Conservation (phyloP, 805 yeast species). For the Kluyveromyces starmeri region DNA sequence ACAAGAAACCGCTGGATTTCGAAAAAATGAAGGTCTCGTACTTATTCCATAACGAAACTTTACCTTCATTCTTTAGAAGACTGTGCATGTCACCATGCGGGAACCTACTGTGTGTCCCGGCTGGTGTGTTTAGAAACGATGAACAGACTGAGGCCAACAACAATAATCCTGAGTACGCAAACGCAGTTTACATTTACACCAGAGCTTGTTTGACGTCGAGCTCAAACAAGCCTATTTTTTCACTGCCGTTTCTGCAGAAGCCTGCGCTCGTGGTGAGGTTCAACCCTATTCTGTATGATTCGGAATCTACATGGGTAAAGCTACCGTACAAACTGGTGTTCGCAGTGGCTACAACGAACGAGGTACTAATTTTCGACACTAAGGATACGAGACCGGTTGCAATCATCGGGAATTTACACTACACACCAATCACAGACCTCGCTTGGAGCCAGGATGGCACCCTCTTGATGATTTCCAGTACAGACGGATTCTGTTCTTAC, state of each 20-base stretch:
- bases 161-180: conserved; percentile 36
- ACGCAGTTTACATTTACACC: conserved; percentile 74
- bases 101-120: conserved; percentile 60
- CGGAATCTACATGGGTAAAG: conserved; percentile 32
- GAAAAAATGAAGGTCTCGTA: conserved; percentile 30
- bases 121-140: conserved; percentile 49
- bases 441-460: conserved; percentile 77
- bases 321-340: conserved; percentile 76
- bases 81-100: conserved; percentile 90
- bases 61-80: conserved; percentile 85
- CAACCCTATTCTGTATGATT: conserved; percentile 51
- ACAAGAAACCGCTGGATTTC: conserved; percentile 13
- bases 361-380: conserved; percentile 76
- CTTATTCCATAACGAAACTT: conserved; percentile 75
- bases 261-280: conserved; percentile 82
- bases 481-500: conserved; percentile 87
- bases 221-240: conserved; percentile 62
- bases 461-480: conserved; percentile 63
- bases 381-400: conserved; percentile 62
- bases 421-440: conserved; percentile 80
- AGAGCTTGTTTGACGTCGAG: conserved; percentile 45
- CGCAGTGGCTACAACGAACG: conserved; percentile 89
- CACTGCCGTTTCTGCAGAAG: conserved; percentile 67
- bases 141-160: conserved; percentile 14
- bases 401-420: conserved; percentile 69